Evolutionary conservation across 257 asterid species (phyloP), one percentile per base, ranked within the genome.

Genomic region (Solanum bulbocastanum): DNA sequence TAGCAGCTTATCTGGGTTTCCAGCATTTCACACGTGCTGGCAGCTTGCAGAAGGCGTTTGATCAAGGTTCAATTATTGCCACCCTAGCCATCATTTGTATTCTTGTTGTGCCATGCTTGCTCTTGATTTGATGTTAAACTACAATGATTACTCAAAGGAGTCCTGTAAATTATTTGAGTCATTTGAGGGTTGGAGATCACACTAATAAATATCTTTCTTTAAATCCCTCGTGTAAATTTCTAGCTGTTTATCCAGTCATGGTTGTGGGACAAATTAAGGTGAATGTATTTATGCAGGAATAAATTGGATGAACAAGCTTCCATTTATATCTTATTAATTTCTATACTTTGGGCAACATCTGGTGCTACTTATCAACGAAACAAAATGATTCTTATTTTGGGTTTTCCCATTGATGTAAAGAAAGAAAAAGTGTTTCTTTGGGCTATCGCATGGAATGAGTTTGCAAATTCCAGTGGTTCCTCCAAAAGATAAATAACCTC

Each of bases 1-100:
- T 97, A 73, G 95, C 98, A 11, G 96, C 94, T 90, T 97, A 94
- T 94, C 92, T 97, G 88, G 98, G 98, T 86, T 96, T 93, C 93
- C 96, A 93, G 90, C 99, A 97, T 94, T 97, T 91, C 81, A 65
- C 93, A 32, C 90, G 96, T 89, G 93, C 93, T 12, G 98, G 98
- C 71, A 93, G 96, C 92, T 87, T 95, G 91, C 90, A 88, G 65
- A 95, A 89, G 89, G 94, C 98, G 66, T 90, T 96, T 74, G 96
- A 96, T 68, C 98, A 92, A 91, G 98, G 97, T 92, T 96, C 99
- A 87, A 87, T 96, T 89, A 27, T 95, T 83, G 95, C 99, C 88
- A 92, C 99, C 86, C 65, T 96, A 90, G 98, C 98, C 86, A 93
- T 92, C 88, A 88, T 94, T 86, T 97, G 94, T 87, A 83, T 91